Base-by-base conservation (phyloP, 257 asterid genomes). In the Buddleja alternifolia region DNA sequence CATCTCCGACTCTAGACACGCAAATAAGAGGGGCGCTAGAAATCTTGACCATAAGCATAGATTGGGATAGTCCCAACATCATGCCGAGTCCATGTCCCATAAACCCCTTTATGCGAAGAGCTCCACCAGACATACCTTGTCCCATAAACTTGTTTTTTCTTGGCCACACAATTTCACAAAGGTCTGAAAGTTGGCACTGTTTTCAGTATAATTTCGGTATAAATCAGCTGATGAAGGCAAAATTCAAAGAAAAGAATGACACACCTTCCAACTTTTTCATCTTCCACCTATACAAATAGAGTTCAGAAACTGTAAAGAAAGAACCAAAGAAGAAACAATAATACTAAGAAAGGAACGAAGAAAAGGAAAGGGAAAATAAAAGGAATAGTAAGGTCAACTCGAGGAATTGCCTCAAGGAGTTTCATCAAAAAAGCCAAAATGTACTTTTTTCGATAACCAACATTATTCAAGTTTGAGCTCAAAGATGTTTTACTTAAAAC, bases 141-240 rank as follows among this genome's bases (percentile, higher is more conserved):
- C 82, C 82, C 71, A 61, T 63, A 24, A 70, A 74, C 65, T 66
- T 74, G 60, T 44, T 68, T 72, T 66, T 74, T 52, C 84, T 80
- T 25, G 92, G 94, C 96, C 97, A 90, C 69, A 85, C 68, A 76
- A 45, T 66, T 47, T 85, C 84, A 72, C 94, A 88, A 21, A 87
- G 81, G 63, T 64, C 42, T 20, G 73, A 70, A 68, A 93, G 80
- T 72, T 86, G 90, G 78, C 64, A 25, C 68, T 81, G 92, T 67
- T n/a, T n/a, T n/a, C n/a, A n/a, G n/a, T n/a, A n/a, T n/a, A n/a
- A n/a, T 85, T 85, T 37, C 73, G 62, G 78, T 86, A 82, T 61
- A 90, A 67, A 55, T 83, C 95, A 55, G 88, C 84, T 52, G 94
- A 82, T 41, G 95, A 74, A 37, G 96, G 96, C 80, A 75, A 63